Conservation (phyloP, 345 rosid species). For the Atalantia buxifolia region DNA sequence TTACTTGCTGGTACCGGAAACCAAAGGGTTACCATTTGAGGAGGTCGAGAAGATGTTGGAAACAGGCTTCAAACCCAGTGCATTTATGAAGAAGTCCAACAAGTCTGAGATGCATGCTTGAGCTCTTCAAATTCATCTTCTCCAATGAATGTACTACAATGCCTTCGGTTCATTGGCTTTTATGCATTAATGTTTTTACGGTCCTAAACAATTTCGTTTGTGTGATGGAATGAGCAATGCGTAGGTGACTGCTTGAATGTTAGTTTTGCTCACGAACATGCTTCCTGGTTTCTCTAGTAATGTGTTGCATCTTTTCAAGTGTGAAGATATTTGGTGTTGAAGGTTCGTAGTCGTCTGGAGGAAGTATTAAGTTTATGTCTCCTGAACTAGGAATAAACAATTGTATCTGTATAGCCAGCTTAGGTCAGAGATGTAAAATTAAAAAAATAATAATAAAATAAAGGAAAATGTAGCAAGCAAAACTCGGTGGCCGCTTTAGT, state of each 20-base stretch:
- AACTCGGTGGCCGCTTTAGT: no score
- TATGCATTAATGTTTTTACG: not conserved
- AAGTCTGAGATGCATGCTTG: not conserved
- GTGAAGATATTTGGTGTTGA: not conserved
- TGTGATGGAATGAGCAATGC: not conserved
- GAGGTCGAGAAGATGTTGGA: conserved; percentile 71
- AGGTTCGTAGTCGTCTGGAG: not conserved
- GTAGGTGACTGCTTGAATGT: not conserved
- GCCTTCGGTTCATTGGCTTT: not conserved
- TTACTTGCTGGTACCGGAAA: conserved; percentile 73
- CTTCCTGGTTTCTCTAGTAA: not conserved
- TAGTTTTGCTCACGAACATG: not conserved
- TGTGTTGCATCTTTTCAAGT: not conserved
- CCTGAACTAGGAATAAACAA: no score
- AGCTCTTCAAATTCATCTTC: not conserved
- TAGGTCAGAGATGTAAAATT: no score
- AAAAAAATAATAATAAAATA: no score
- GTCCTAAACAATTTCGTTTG: not conserved
- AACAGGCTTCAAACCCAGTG: conserved; percentile 49
- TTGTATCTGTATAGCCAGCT: not conserved
- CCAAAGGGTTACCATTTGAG: conserved; percentile 77
- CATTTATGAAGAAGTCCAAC: conserved; percentile 19
- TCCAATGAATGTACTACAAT: not conserved
- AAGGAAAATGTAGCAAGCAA: no score
- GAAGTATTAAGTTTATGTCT: not conserved